These are phyloP conservation scores for Copromyces sp. DNA, from an alignment of 495 filamentous ascomycete species.

Conservation along the genomic window DNA sequence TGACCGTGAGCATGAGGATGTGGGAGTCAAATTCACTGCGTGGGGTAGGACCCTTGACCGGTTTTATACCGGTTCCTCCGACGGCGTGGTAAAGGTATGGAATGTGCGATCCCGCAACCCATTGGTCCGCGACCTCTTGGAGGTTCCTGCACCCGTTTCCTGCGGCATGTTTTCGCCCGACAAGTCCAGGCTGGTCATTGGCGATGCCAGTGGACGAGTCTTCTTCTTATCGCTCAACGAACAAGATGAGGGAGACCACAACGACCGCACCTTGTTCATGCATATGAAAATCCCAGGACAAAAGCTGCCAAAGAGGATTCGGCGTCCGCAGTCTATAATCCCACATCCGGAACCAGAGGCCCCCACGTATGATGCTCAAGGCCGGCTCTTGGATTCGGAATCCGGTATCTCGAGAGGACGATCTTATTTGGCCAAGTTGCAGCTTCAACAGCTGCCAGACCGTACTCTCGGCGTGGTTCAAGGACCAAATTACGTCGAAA, in stretches of 20 bases:
- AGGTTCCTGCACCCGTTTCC: conserved; percentile 43
- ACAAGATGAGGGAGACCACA: conserved; percentile 16
- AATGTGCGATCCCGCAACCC: conserved; percentile 50
- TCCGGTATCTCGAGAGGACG: conserved; percentile 13
- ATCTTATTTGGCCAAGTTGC: conserved; percentile 18
- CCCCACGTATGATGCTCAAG: conserved; percentile 18
- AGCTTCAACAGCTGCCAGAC: conserved; percentile 23
- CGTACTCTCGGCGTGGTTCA: conserved; percentile 35
- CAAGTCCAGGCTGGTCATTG: conserved; percentile 58
- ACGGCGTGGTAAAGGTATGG: conserved; percentile 83
- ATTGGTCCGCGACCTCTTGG: conserved; percentile 50
- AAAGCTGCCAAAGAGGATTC: conserved; percentile 12
- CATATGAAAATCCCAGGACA: conserved; percentile 14
- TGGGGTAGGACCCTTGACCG: conserved; percentile 65
- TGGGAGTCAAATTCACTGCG: conserved; percentile 67
- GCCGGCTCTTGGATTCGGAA: conserved; percentile 4
- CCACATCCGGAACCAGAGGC: conserved; percentile 34
- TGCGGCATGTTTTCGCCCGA: conserved; percentile 66
- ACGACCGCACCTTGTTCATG: conserved; percentile 6
- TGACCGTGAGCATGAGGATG: conserved; percentile 58
- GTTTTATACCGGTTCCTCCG: conserved; percentile 84
- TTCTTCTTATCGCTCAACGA: conserved; percentile 50
- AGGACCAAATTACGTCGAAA: conserved; percentile 32
- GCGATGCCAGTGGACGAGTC: conserved; percentile 64
- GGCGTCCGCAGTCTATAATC: conserved; percentile 31